A percentile compares a stretch with the other conserved stretches of the same genome.
Evolutionary conservation across 306 rosid genomes (phyloP).

Genomic region (Cucumis hystrix): DNA sequence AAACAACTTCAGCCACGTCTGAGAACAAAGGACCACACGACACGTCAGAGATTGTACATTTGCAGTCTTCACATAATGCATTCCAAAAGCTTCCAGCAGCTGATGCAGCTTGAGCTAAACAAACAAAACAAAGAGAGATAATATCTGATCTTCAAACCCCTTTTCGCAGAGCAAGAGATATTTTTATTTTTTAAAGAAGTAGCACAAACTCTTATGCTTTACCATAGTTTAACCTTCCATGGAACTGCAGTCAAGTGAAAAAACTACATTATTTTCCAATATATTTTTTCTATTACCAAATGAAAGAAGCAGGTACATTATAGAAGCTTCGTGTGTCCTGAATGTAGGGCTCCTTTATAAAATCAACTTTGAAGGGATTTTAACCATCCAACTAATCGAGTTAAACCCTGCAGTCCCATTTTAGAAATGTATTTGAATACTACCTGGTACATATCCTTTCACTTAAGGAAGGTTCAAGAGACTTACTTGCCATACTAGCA

Average conservation of each 20-base stretch:
- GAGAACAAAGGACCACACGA: background rate
- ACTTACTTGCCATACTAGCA: background rate
- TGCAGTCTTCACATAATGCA: background rate
- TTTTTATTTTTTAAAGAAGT: background rate
- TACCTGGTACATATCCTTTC: background rate
- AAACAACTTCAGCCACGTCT: background rate
- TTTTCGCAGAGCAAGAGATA: background rate
- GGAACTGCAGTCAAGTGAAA: background rate
- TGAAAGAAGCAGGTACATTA: background rate
- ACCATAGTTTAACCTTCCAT: background rate
- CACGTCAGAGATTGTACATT: background rate
- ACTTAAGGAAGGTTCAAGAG: background rate
- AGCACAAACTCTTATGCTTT: background rate
- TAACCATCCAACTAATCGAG: background rate
- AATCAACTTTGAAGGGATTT: background rate
- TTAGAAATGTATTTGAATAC: background rate
- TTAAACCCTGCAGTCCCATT: background rate
- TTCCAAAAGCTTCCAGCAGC: conserved; percentile 1
- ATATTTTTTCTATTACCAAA: background rate
- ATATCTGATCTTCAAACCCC: background rate
- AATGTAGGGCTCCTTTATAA: background rate
- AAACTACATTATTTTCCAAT: background rate
- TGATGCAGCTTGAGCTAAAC: background rate
- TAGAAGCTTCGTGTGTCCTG: background rate
- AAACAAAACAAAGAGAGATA: background rate